A percentile compares a stretch with the other conserved stretches of the same genome.
These are phyloP conservation scores for Alternaria infectoria DNA, from an alignment of 2,329 filamentous ascomycete genomes.

Conservation along the genomic window DNA sequence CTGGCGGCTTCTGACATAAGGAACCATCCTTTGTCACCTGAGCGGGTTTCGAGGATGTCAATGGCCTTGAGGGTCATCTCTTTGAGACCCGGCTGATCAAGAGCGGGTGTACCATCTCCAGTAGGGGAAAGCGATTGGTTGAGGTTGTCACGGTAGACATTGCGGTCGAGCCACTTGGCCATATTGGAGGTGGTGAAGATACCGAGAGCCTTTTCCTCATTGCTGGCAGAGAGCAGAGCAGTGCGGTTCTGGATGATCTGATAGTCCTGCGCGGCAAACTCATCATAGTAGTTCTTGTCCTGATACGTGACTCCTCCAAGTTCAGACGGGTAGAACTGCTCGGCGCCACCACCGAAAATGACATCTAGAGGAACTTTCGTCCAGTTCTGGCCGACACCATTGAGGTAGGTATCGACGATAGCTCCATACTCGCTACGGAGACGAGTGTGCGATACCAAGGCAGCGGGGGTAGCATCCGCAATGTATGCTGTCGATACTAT, in stretches of 20 bases:
- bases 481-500: constrained; percentile 81
- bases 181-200: constrained; percentile 78
- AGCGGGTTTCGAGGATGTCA: constrained; percentile 72
- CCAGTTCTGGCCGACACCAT: constrained; percentile 72
- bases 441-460: constrained; percentile 65
- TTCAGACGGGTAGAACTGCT: constrained; percentile 69
- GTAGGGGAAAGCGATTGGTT: constrained; percentile 72
- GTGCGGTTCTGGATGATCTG: constrained; percentile 77
- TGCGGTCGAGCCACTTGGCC: constrained; percentile 85
- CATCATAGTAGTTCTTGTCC: constrained; percentile 73
- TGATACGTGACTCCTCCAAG: constrained; percentile 68
- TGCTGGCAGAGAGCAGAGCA: constrained; percentile 64
- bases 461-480: constrained; percentile 82
- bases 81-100: constrained; percentile 81
- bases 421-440: constrained; percentile 71
- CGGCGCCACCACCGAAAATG: constrained; percentile 81
- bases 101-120: constrained; percentile 67
- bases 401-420: constrained; percentile 77
- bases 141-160: constrained; percentile 76
- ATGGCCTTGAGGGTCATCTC: constrained; percentile 90
- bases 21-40: constrained; percentile 77
- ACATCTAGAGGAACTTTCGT: constrained; percentile 75
- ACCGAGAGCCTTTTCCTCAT: constrained; percentile 70
- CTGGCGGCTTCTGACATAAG: constrained; percentile 86
- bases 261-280: constrained; percentile 76